Percentiles rank a stretch among this genome's conserved stretches.
Conservation (phyloP, 192 early-diverging fungal species). For the Coemansia reversa region DNA sequence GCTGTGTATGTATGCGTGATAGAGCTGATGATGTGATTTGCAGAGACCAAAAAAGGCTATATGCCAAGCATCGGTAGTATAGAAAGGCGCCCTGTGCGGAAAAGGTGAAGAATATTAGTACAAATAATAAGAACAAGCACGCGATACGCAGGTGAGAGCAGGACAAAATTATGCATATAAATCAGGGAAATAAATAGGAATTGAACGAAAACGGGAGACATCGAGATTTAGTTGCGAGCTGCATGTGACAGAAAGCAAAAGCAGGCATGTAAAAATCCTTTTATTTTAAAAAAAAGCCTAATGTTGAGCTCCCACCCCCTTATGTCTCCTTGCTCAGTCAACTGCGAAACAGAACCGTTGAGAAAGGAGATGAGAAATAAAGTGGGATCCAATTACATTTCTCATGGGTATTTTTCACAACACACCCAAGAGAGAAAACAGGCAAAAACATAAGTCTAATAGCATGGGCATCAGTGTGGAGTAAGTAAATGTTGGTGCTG, state of each 20-base stretch:
- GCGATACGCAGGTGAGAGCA: background rate
- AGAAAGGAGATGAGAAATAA: background rate
- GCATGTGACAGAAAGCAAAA: background rate
- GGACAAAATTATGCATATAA: background rate
- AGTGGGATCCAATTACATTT: background rate
- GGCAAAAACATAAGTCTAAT: background rate
- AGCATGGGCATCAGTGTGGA: background rate
- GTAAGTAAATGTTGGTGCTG: background rate
- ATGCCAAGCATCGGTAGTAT: background rate
- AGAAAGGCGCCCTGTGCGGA: background rate
- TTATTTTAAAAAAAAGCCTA: background rate
- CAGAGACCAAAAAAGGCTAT: background rate
- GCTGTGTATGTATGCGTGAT: background rate
- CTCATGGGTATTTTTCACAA: background rate
- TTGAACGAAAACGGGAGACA: background rate
- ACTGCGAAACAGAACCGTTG: background rate
- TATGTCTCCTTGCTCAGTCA: background rate
- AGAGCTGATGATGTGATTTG: background rate
- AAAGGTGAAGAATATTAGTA: background rate
- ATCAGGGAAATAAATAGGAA: background rate
- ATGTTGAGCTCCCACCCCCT: background rate
- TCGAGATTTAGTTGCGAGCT: background rate
- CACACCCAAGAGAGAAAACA: background rate
- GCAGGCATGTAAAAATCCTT: background rate
- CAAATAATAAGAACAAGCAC: background rate